Conservation (phyloP, 768 basidiomycete genomes). For the Rhizopogon sp. region DNA sequence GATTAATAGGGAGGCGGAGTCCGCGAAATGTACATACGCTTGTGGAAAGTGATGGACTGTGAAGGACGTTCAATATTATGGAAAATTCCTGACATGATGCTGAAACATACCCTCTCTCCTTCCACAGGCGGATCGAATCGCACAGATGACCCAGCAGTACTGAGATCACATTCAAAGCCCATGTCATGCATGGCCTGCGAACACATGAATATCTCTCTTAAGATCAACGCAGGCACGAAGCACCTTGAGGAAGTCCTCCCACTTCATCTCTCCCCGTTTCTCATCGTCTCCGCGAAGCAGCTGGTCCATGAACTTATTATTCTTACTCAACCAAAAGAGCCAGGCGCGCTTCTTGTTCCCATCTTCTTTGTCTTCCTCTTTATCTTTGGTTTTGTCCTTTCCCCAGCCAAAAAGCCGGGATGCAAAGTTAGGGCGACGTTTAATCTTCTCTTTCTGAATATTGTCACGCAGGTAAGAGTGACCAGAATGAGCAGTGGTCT, state of each 20-base stretch:
- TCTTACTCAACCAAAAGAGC: slow-evolving; percentile 57
- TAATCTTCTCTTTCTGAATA: slow-evolving; percentile 57
- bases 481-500: slow-evolving; percentile 59
- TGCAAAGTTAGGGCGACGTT: slow-evolving; percentile 59
- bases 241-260: slow-evolving; percentile 77
- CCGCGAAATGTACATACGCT: slow-evolving; percentile 40
- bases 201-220: not conserved
- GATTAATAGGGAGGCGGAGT: too few species aligned
- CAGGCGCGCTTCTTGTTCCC: slow-evolving; percentile 41
- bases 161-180: slow-evolving; percentile 70
- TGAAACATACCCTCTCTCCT: slow-evolving; percentile 35
- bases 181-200: slow-evolving; percentile 69
- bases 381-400: slow-evolving; percentile 28
- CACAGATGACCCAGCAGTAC: slow-evolving; percentile 78
- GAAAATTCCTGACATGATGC: not conserved
- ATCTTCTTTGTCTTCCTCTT: slow-evolving; percentile 19
- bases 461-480: slow-evolving; percentile 62
- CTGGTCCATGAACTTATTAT: slow-evolving; percentile 57
- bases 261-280: slow-evolving; percentile 63
- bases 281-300: slow-evolving; percentile 53
- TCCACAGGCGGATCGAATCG: slow-evolving; percentile 71
- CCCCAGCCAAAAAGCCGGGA: slow-evolving; percentile 47
- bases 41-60: slow-evolving; percentile 74
- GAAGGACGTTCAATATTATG: not conserved
- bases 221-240: not conserved